These are phyloP conservation scores for Microthlaspi erraticum DNA, from an alignment of 345 rosid species.

Conservation along the genomic window DNA sequence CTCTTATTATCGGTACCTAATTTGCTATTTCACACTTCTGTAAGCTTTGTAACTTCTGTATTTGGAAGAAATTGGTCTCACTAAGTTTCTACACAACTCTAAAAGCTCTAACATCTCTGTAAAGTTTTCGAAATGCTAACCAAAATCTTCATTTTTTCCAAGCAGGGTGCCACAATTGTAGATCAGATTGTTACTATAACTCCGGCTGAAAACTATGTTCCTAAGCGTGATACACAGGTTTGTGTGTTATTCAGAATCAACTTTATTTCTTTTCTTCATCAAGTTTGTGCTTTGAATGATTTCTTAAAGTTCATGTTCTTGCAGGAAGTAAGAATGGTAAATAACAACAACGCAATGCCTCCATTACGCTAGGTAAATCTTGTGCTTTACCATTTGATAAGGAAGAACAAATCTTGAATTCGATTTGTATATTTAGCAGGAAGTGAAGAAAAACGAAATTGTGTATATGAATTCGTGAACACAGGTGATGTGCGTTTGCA, in stretches of 20 bases:
- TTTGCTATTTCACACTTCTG: background rate
- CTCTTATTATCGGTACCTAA: slow-evolving; percentile 66
- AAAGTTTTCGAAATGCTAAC: background rate
- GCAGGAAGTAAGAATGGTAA: slow-evolving; percentile 67
- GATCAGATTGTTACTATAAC: slow-evolving; percentile 78
- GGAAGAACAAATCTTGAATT: background rate
- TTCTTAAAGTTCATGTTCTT: slow-evolving; percentile 33
- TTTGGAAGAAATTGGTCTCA: too few relatives aligned
- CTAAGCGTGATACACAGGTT: slow-evolving; percentile 57
- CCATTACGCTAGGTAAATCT: slow-evolving; percentile 53
- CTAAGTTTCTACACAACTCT: background rate
- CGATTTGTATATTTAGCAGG: background rate
- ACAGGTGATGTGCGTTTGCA: slow-evolving; percentile 34
- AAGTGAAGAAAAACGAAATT: background rate
- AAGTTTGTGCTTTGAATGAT: slow-evolving; percentile 24
- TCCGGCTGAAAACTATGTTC: slow-evolving; percentile 69
- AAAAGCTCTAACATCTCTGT: background rate
- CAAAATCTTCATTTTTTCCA: background rate
- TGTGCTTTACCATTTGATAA: background rate
- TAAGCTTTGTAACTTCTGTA: too few relatives aligned
- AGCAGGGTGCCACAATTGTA: slow-evolving; percentile 91
- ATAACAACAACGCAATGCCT: slow-evolving; percentile 43
- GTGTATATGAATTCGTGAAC: background rate
- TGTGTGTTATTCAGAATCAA: slow-evolving; percentile 12
- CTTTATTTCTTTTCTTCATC: slow-evolving; percentile 10